A percentile compares a stretch with the other conserved stretches of the same genome.
Conservation (phyloP, 2,329 filamentous ascomycete genomes). For the Monilinia polystroma region DNA sequence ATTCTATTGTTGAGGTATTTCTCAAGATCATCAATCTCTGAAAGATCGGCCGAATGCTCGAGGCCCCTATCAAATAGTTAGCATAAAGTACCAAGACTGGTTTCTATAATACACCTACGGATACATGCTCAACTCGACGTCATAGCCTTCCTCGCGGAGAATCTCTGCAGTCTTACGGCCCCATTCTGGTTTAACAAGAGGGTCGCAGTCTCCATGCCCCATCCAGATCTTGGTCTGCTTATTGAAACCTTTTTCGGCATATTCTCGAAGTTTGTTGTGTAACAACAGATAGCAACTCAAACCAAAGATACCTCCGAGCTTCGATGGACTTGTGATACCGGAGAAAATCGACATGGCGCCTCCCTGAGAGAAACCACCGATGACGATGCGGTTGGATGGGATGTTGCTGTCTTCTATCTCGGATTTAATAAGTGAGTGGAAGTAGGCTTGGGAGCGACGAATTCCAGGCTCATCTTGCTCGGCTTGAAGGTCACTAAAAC, state of each 20-base stretch:
- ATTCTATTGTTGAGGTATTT: slow-evolving; percentile 50
- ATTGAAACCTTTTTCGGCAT: slow-evolving; percentile 59
- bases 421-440: slow-evolving; percentile 74
- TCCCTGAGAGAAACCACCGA: slow-evolving; percentile 85
- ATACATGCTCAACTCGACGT: slow-evolving; percentile 76
- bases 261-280: slow-evolving; percentile 59
- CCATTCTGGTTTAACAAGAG: slow-evolving; percentile 67
- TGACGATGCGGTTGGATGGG: slow-evolving; percentile 75
- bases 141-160: slow-evolving; percentile 67
- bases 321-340: slow-evolving; percentile 68
- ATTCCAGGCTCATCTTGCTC: slow-evolving; percentile 73
- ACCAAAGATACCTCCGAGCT: slow-evolving; percentile 84
- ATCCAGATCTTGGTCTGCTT: slow-evolving; percentile 82
- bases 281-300: slow-evolving; percentile 81
- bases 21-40: slow-evolving; percentile 83
- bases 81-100: not conserved
- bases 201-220: slow-evolving; percentile 80
- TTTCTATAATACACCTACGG: slow-evolving; percentile 49
- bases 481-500: slow-evolving; percentile 47
- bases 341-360: slow-evolving; percentile 83
- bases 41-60: slow-evolving; percentile 70
- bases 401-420: slow-evolving; percentile 77
- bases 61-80: slow-evolving; percentile 53
- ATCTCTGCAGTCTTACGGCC: slow-evolving; percentile 65
- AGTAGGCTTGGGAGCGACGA: slow-evolving; percentile 67